Evolutionary conservation across 805 yeast genomes (phyloP).

Genomic region (Teunomyces gatunensis): DNA sequence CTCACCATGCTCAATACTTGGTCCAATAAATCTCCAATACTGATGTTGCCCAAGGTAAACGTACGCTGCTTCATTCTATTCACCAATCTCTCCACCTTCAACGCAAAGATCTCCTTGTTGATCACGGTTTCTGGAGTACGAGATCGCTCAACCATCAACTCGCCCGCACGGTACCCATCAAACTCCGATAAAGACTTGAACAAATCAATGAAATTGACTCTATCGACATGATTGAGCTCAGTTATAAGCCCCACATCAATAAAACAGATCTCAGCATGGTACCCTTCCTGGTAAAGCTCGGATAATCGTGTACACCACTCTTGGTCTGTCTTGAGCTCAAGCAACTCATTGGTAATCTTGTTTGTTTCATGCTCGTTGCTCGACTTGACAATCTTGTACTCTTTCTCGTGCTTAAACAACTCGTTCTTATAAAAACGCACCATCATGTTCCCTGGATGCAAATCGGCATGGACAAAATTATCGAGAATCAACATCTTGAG

Average conservation of each 20-base stretch:
- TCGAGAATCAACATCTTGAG: slow-evolving; percentile 89
- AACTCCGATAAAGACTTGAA: slow-evolving; percentile 87
- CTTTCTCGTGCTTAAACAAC: slow-evolving; percentile 39
- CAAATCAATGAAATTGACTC: slow-evolving; percentile 83
- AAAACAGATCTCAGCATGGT: slow-evolving; percentile 82
- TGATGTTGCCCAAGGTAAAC: slow-evolving; percentile 86
- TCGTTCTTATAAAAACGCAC: slow-evolving; percentile 61
- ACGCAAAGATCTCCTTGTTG: slow-evolving; percentile 79
- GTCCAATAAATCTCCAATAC: slow-evolving; percentile 87
- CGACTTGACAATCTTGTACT: slow-evolving; percentile 41
- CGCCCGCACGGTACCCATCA: slow-evolving; percentile 94
- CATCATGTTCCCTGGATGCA: slow-evolving; percentile 95
- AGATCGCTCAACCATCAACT: slow-evolving; percentile 91
- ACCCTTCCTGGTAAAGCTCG: slow-evolving; percentile 52
- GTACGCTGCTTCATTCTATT: slow-evolving; percentile 80
- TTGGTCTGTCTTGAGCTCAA: slow-evolving; percentile 31
- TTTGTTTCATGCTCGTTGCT: slow-evolving; percentile 47
- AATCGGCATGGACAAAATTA: slow-evolving; percentile 93
- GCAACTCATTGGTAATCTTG: slow-evolving; percentile 41
- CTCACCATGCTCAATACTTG: slow-evolving; percentile 90
- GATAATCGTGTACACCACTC: slow-evolving; percentile 49
- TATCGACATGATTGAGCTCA: slow-evolving; percentile 71
- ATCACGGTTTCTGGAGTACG: slow-evolving; percentile 91
- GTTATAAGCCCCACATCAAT: slow-evolving; percentile 94
- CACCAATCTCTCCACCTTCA: slow-evolving; percentile 82